Percentiles rank a stretch among this genome's conserved stretches.
Evolutionary conservation across 2,329 filamentous ascomycete species (phyloP).

Genomic region (Fusarium sp.): DNA sequence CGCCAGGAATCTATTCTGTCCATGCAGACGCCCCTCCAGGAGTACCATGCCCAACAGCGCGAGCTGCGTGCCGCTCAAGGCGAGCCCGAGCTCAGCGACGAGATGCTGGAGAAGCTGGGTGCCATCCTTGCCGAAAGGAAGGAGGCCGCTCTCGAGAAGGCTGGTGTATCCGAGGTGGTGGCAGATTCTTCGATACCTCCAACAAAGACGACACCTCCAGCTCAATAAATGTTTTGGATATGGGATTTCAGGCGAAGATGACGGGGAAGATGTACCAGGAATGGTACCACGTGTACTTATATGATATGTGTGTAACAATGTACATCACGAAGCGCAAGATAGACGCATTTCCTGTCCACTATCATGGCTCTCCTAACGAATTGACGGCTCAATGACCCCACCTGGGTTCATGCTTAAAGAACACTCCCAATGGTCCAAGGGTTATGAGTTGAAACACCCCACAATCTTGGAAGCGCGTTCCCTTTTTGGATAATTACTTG

Average conservation of each 20-base stretch:
- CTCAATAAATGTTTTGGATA: constrained; percentile 28
- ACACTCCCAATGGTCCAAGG: background rate
- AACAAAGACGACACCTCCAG: constrained; percentile 26
- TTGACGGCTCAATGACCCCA: background rate
- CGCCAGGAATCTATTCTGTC: constrained; percentile 43
- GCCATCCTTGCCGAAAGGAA: constrained; percentile 68
- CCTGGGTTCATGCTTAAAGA: background rate
- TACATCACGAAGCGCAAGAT: constrained; percentile 47
- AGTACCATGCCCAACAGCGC: constrained; percentile 67
- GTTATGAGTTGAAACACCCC: background rate
- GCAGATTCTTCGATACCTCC: constrained; percentile 30
- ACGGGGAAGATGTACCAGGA: constrained; percentile 25
- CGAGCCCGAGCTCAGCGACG: constrained; percentile 65
- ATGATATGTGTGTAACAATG: constrained; percentile 46
- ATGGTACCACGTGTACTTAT: constrained; percentile 46
- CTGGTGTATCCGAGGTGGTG: constrained; percentile 49
- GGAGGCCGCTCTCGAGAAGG: constrained; percentile 52
- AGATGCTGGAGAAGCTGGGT: constrained; percentile 72
- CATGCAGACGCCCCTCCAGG: constrained; percentile 68
- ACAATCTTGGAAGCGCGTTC: background rate
- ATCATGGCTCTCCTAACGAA: background rate
- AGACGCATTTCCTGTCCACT: constrained; percentile 38
- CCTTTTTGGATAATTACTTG: background rate
- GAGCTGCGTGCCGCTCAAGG: constrained; percentile 62
- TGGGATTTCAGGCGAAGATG: constrained; percentile 9